phyloP scores from a whole-genome alignment of 2,329 filamentous ascomycete species.

The Apiospora arundinis region DNA sequence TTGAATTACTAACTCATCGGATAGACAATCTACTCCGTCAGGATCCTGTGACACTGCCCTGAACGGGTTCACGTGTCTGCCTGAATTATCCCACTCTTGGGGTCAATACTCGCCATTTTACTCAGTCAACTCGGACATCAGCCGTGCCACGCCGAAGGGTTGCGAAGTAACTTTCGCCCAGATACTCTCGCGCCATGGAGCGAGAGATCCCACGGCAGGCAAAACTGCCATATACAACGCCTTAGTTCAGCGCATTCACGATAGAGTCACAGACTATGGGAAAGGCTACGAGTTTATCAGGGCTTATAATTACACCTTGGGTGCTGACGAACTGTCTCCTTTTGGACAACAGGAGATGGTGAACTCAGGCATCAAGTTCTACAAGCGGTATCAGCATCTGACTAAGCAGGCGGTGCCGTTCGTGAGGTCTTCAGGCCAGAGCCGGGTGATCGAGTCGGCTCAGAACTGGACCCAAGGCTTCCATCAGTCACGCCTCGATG shows the following conservation, averaged over 20 bases:
- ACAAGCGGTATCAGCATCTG: constrained; percentile 72
- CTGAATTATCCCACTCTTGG: constrained; percentile 72
- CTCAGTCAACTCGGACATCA: constrained; percentile 71
- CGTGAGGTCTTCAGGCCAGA: constrained; percentile 72
- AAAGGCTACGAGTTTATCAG: constrained; percentile 72
- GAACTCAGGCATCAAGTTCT: constrained; percentile 79
- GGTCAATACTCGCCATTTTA: constrained; percentile 91
- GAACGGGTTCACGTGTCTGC: constrained; percentile 67
- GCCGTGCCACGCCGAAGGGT: constrained; percentile 63
- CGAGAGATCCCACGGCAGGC: constrained; percentile 75
- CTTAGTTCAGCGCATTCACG: constrained; percentile 71
- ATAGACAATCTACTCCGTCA: constrained; percentile 31
- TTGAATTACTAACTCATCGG: not conserved
- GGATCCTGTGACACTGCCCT: constrained; percentile 58
- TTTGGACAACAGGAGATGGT: constrained; percentile 75
- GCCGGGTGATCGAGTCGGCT: constrained; percentile 77
- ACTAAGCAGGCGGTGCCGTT: constrained; percentile 67
- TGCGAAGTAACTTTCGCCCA: constrained; percentile 83
- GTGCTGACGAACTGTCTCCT: constrained; percentile 69
- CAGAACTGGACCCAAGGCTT: constrained; percentile 79
- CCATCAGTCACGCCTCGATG: constrained; percentile 56
- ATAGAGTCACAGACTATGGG: constrained; percentile 60
- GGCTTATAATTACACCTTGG: constrained; percentile 74
- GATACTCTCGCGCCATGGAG: constrained; percentile 83
- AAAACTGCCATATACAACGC: constrained; percentile 70